Base-by-base conservation (phyloP, 371 early-diverging fungal species). In the Mucor mucedo region DNA sequence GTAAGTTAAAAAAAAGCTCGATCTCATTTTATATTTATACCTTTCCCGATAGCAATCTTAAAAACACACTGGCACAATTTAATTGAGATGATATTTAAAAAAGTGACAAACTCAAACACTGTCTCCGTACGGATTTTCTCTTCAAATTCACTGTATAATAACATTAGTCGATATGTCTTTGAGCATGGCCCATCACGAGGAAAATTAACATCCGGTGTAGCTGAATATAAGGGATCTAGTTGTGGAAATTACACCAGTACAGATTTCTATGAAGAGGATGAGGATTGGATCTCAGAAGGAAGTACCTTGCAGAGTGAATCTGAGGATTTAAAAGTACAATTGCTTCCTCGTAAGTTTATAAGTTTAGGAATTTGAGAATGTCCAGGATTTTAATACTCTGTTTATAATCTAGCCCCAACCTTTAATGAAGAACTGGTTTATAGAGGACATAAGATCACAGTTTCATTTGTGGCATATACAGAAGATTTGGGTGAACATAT, bases 321-420 rank as follows among this genome's bases (percentile, higher is more conserved):
- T 50, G 30, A 44, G 7, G 39, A 60, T 33, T 60, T 71, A 8
- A 52, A 63, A 2, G 72, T 77, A 2, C 63, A 62, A 4, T 59
- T 77, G 13, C 58, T 66, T 63, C 77, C 77, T 33, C 67, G 76
- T 73, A 68, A 73, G 73, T 58, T 3, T 21, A 21, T 21, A 21
- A 21, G 21, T 21, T 21, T 21, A 21, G 21, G 21, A 21, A 1
- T 21, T 21, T 21, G 21, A 21, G 21, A 21, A 21, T 21, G 21
- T 21, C 21, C 21, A 21, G 21, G 21, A 21, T 27, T 47, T 45
- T 45, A 10, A 13, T 42, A 27, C 21, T 47, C 5, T 29, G 11
- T 9, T n/a, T 55, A 28, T 30, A 33, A 33, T 44, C 7, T 29
- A 68, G 66, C 60, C 32, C 57, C 59, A n/a, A 65, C 52, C 9